Evolutionary conservation across 2,329 filamentous ascomycete species (phyloP), one percentile per base, ranked within the genome.

Genomic region (Calonectria hongkongensis): DNA sequence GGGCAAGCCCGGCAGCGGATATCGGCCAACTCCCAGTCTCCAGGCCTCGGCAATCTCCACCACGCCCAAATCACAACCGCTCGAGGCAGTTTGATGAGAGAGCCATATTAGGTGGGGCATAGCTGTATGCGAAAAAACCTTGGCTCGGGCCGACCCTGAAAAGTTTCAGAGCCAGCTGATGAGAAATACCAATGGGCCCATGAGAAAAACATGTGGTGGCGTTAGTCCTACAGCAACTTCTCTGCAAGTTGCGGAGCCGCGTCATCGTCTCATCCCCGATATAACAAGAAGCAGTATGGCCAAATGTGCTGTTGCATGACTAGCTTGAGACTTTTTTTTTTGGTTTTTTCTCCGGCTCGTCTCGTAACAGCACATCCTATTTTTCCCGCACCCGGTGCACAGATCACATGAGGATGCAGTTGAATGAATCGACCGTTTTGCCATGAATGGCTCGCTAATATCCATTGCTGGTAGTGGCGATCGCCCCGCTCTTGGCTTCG

Each of bases 161-260:
- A 60, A 60, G 54, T 60, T 60, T 60, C 54, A 60, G 33, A 60
- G 54, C 54, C 54, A 60, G 54, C 21, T 60, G 54, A 60, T 60
- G 54, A 13, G 27, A 60, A 60, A 60, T 15, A 33, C 54, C 54
- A 36, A 41, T 60, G 54, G 54, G 54, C 36, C 33, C 54, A 60
- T 21, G 54, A 39, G 54, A 25, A 60, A 60, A 60, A 41, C 54
- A 41, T 60, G 54, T 60, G 54, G 54, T 60, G 54, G 54, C 54
- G 54, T 60, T 18, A 21, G 33, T 41, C n/a, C 45, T 10, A 21
- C 51, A 58, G 54, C 21, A 13, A 41, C 6, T 39, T n/a, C 25
- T 21, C 54, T 60, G 36, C 54, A 41, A 41, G 54, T 27, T 41
- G 54, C 54, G 54, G 54, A 60, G 54, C 54, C 54, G 33, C 54